These are phyloP conservation scores for Metarhizium brunneum DNA, from an alignment of 2,329 filamentous ascomycete genomes.

Conservation along the genomic window DNA sequence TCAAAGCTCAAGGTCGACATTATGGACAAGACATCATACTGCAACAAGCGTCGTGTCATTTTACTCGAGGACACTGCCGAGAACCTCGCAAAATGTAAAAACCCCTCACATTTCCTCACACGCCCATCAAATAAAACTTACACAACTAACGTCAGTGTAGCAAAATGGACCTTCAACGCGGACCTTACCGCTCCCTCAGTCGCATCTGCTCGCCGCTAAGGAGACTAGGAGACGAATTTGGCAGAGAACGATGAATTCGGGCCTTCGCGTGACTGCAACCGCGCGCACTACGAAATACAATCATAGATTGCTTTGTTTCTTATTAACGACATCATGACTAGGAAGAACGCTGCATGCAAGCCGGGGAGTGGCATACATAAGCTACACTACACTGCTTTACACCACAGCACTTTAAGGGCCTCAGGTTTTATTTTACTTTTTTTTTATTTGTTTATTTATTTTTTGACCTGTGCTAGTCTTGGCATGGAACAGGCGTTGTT, in stretches of 20 bases:
- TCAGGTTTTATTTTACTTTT: neutral
- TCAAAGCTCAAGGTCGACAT: conserved; percentile 96
- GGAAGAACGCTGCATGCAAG: neutral
- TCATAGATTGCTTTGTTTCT: neutral
- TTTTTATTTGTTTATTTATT: neutral
- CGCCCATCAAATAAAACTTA: no score
- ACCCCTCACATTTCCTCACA: neutral
- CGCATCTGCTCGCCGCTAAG: conserved; percentile 4
- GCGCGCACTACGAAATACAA: neutral
- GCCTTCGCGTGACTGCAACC: neutral
- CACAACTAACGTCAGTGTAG: conserved; percentile 22
- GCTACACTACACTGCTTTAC: neutral
- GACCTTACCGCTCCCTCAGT: conserved; percentile 3
- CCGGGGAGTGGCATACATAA: neutral
- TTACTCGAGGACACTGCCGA: conserved; percentile 87
- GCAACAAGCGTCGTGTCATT: conserved; percentile 84
- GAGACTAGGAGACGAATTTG: neutral
- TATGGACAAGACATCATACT: conserved; percentile 97
- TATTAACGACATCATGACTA: neutral
- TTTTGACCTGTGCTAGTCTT: neutral
- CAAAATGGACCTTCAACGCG: conserved; percentile 33
- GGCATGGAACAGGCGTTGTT: conserved; percentile 2
- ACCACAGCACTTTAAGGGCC: neutral
- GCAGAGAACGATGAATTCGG: neutral
- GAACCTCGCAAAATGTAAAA: conserved; percentile 72